Conservation (phyloP, 306 rosid species). For the Geum urbanum region DNA sequence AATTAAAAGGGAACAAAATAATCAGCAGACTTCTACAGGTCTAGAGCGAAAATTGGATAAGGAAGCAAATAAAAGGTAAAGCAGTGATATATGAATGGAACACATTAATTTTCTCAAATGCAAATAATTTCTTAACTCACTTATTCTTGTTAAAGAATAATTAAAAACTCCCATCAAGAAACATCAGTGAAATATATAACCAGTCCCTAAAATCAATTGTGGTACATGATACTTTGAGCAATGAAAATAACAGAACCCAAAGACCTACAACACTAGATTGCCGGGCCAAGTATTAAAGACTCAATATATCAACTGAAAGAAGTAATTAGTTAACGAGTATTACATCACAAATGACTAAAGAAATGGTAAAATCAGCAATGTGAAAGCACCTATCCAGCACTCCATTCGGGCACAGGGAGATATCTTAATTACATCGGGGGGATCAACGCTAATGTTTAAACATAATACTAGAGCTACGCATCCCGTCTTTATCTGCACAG, state of each 20-base stretch:
- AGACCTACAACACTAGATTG: background rate
- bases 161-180: background rate
- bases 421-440: slow-evolving; percentile 97
- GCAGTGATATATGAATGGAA: background rate
- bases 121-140: background rate
- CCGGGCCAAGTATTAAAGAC: slow-evolving; percentile 1
- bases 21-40: background rate
- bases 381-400: slow-evolving; percentile 98
- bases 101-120: background rate
- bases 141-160: background rate
- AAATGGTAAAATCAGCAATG: slow-evolving; percentile 23
- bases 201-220: background rate
- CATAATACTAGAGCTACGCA: slow-evolving; percentile 96
- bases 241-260: background rate
- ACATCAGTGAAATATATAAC: background rate
- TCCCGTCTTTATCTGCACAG: slow-evolving; percentile 98
- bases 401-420: slow-evolving; percentile 99
- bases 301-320: background rate
- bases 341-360: slow-evolving; percentile 14
- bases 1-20: slow-evolving; percentile 21
- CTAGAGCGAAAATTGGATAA: background rate
- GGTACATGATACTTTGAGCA: background rate
- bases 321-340: background rate
- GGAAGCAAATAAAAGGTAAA: background rate
- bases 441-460: slow-evolving; percentile 95